These are phyloP conservation scores for Jamesozyma jinghongensis DNA, from an alignment of 805 yeast genomes.

Conservation along the genomic window DNA sequence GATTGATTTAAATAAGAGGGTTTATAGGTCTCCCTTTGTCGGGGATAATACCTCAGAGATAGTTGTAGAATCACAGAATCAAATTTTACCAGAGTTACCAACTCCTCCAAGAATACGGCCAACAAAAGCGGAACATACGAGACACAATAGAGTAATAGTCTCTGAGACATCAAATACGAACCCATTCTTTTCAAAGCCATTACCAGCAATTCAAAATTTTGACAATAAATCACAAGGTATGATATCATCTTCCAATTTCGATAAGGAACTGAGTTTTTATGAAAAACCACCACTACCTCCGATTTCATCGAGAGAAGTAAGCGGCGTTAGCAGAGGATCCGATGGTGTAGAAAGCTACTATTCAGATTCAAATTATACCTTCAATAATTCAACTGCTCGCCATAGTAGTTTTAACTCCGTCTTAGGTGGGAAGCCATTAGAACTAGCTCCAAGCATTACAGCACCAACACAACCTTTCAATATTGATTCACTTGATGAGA, in stretches of 20 bases:
- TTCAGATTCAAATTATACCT: constrained; percentile 29
- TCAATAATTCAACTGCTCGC: constrained; percentile 25
- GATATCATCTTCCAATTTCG: background rate
- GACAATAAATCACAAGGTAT: background rate
- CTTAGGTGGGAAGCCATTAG: constrained; percentile 27
- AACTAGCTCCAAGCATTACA: constrained; percentile 28
- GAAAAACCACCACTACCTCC: constrained; percentile 11
- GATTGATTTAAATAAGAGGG: background rate
- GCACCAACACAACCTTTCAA: constrained; percentile 52
- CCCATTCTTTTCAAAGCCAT: background rate
- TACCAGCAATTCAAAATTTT: background rate
- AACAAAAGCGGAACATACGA: background rate
- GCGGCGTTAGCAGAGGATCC: constrained; percentile 20
- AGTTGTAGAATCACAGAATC: background rate
- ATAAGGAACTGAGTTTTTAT: constrained; percentile 6
- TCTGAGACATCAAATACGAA: background rate
- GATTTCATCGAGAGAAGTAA: constrained; percentile 12
- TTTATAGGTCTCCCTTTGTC: constrained; percentile 9
- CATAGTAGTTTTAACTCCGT: constrained; percentile 28
- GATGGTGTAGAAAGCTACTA: constrained; percentile 27
- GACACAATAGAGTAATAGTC: background rate
- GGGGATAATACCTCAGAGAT: constrained; percentile 1
- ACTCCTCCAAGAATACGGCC: background rate
- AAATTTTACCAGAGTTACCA: background rate
- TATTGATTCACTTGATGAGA: constrained; percentile 38